Percentiles rank a stretch among this genome's conserved stretches.
Evolutionary conservation across 306 rosid genomes (phyloP).

Genomic region (Acmispon strigosus): DNA sequence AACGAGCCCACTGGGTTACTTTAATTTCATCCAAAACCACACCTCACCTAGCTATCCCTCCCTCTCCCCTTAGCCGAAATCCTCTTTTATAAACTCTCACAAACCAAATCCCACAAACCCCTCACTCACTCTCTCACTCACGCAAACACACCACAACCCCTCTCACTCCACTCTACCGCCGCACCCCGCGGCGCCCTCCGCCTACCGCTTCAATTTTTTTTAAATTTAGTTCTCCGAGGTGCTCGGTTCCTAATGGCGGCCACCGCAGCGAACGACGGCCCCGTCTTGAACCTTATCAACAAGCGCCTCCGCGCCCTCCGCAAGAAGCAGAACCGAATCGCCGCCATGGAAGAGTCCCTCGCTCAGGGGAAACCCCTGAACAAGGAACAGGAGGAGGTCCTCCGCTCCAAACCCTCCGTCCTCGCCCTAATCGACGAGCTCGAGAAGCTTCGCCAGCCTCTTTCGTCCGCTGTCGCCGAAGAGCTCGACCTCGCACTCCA

Average conservation of each 20-base stretch:
- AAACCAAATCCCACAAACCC: not conserved
- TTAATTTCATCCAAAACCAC: not conserved
- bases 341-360: constrained; percentile 64
- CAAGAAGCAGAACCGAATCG: constrained; percentile 72
- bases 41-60: not conserved
- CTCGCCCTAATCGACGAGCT: constrained; percentile 63
- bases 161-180: not conserved
- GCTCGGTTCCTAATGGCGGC: constrained; percentile 47
- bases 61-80: not conserved
- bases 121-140: not conserved
- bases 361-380: constrained; percentile 68
- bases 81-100: not conserved
- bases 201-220: not conserved
- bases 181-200: constrained; percentile 7
- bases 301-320: constrained; percentile 85
- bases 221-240: not conserved
- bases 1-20: not conserved
- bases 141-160: not conserved
- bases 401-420: constrained; percentile 71
- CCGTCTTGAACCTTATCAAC: constrained; percentile 79
- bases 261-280: constrained; percentile 63
- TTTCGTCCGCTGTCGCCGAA: constrained; percentile 58
- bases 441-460: constrained; percentile 90
- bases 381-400: constrained; percentile 81
- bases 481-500: constrained; percentile 47